Conservation (phyloP, 176 grass and related monocot genomes). For the Avena sativa region DNA sequence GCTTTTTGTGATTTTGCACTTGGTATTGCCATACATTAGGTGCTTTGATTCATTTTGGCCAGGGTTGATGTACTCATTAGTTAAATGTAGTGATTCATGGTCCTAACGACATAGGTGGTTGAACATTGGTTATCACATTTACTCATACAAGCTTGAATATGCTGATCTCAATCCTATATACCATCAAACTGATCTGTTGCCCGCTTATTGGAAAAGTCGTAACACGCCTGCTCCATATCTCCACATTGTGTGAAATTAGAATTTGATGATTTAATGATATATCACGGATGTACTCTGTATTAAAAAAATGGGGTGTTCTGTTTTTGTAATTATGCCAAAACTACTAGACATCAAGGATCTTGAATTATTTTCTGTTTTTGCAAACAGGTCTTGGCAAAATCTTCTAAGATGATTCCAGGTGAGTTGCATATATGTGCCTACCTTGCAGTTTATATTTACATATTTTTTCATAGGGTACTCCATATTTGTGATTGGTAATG, state of each 20-base stretch:
- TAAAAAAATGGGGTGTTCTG: background rate
- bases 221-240: background rate
- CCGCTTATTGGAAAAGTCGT: background rate
- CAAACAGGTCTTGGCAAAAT: constrained; percentile 92
- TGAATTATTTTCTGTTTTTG: constrained; percentile 40
- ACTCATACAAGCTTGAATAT: background rate
- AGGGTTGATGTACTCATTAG: background rate
- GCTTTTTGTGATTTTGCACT: background rate
- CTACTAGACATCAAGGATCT: background rate
- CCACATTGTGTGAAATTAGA: background rate
- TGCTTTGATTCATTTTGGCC: background rate
- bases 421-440: constrained; percentile 38
- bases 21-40: background rate
- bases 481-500: background rate
- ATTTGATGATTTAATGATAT: background rate
- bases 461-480: background rate
- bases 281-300: background rate
- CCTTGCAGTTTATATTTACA: background rate
- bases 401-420: constrained; percentile 99
- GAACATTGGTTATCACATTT: background rate
- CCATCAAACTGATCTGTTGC: background rate
- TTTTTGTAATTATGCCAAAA: background rate
- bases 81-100: background rate
- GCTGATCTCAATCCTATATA: background rate
- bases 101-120: background rate